Percentiles rank a stretch among this genome's conserved stretches.
Evolutionary conservation across 805 yeast species (phyloP).

Genomic region (Hanseniaspora lindneri): DNA sequence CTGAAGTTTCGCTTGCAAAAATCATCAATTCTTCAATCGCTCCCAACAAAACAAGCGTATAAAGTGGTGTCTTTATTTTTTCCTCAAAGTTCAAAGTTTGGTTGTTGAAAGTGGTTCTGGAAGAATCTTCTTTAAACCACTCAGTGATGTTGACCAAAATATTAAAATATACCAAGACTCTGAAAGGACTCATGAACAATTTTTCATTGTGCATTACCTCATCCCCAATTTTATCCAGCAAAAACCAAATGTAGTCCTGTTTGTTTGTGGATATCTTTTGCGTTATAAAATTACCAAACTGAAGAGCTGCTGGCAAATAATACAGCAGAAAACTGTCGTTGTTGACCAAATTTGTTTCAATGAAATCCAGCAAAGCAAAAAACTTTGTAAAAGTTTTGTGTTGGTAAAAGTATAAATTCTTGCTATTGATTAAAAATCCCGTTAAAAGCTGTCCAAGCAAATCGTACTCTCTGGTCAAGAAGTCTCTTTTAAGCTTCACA

Average conservation of each 20-base stretch:
- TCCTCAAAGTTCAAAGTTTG: conserved; percentile 41
- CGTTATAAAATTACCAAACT: conserved; percentile 30
- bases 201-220: conserved; percentile 27
- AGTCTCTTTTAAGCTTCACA: conserved; percentile 48
- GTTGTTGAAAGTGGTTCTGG: conserved; percentile 28
- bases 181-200: conserved; percentile 38
- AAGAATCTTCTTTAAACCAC: conserved; percentile 49
- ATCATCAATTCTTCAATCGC: conserved; percentile 59
- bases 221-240: conserved; percentile 8
- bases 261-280: conserved; percentile 26
- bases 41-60: conserved; percentile 47
- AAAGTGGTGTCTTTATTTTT: conserved; percentile 49
- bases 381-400: conserved; percentile 18
- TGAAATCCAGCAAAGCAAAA: conserved; percentile 34
- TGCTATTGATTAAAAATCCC: conserved; percentile 33
- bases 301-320: conserved; percentile 48
- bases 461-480: conserved; percentile 58
- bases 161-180: conserved; percentile 38
- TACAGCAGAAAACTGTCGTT: conserved; percentile 57
- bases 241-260: not conserved
- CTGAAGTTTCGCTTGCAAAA: conserved; percentile 46
- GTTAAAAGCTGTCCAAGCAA: conserved; percentile 51
- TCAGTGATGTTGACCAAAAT: conserved; percentile 49
- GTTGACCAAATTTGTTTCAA: conserved; percentile 36
- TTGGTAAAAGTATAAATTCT: conserved; percentile 19